Conservation (phyloP, 352 stramenopile species). For the Phytophthora rubi region DNA sequence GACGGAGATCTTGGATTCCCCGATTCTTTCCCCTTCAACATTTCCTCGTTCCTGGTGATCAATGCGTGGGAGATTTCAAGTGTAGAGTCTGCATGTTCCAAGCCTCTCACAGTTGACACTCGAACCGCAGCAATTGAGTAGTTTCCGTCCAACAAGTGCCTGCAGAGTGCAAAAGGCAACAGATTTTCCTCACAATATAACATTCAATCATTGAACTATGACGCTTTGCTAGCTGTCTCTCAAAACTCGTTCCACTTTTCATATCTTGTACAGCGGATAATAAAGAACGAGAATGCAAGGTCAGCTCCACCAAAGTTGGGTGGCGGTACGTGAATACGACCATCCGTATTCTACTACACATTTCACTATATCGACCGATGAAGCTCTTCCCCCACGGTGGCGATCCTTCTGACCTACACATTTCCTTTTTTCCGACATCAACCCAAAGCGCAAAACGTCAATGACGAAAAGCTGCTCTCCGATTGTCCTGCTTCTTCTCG, state of each 20-base stretch:
- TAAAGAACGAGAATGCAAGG: no score
- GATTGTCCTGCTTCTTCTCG: not conserved
- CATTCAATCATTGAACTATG: not conserved
- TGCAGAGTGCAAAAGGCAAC: not conserved
- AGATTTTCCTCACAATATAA: not conserved
- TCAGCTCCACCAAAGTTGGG: no score
- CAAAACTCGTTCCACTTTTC: no score
- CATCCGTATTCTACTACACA: no score
- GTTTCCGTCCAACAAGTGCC: not conserved
- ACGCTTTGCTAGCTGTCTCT: not conserved
- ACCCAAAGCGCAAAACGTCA: not conserved
- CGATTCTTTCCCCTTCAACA: not conserved
- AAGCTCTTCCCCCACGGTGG: no score
- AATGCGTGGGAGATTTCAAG: not conserved
- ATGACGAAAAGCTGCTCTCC: not conserved
- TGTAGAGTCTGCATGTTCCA: not conserved
- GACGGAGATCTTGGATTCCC: not conserved
- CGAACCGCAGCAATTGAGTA: not conserved
- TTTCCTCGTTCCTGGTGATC: slow-evolving; percentile 1
- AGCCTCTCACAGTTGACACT: not conserved
- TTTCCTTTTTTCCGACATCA: not conserved
- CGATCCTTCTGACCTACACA: no score
- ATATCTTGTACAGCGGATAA: no score
- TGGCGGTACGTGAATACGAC: no score
- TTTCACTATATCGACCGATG: no score